Evolutionary conservation across 1,139 yeast species (phyloP), one percentile per base, ranked within the genome.

Genomic region (Saccharomyces hybrid): DNA sequence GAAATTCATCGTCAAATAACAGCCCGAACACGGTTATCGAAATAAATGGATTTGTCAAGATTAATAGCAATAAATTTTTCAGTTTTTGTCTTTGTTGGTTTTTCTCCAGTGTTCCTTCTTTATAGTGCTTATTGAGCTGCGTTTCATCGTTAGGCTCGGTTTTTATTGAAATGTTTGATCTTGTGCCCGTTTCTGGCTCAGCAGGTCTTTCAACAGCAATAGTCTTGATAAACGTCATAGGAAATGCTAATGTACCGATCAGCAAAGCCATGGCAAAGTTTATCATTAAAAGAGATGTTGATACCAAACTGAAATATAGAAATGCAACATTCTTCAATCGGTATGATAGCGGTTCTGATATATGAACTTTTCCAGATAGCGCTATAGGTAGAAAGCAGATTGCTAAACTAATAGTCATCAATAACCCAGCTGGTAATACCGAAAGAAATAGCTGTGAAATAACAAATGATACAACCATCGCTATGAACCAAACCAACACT

Each of bases 191-290:
- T 19, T 38, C 44, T 4, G 16, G 26, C 11, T 38, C 44, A 24
- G 27, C 48, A 14, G 50, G 47, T 16, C 38, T 49, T 24, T 48
- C 49, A 14, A 52, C 29, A 12, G 34, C 12, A n/a, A 38, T 58
- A n/a, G 62, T 58, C 27, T 63, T 61, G 9, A 88, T 73, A 66
- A 86, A 81, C 0, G 88, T 82, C 65, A 91, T 73, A 2, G 97
- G 96, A 38, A 84, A 73, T 1, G 88, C 81, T 31, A 81, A 70
- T 1, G 88, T 56, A 0, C 96, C 95, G 56, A 91, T 75, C 3
- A 77, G 68, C 54, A 88, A 77, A 0, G 97, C 88, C 59, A 93
- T 75, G 2, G 97, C 78, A 70, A 91, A 93, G 70, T 93, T 91
- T 46, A 91, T 80, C 62, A 90, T 89, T 54, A 95, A 75, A 47